These are phyloP conservation scores for Colletotrichum orbiculare DNA, from an alignment of 2,329 filamentous ascomycete genomes.

Conservation along the genomic window DNA sequence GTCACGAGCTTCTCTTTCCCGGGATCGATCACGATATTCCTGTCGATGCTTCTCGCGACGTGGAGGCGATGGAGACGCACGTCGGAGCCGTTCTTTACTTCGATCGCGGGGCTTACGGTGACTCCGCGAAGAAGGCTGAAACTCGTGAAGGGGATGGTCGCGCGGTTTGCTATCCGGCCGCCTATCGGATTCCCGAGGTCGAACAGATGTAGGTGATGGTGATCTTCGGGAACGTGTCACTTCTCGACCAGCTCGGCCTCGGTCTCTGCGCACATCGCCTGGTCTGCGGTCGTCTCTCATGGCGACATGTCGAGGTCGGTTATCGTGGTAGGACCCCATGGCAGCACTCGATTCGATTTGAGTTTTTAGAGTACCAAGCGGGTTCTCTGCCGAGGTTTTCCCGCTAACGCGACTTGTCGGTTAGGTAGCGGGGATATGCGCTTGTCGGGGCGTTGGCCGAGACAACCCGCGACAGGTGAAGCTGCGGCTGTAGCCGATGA, in stretches of 20 bases:
- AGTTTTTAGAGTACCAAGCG: constrained; percentile 38
- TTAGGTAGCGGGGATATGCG: constrained; percentile 31
- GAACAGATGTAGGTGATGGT: constrained; percentile 44
- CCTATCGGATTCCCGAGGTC: constrained; percentile 43
- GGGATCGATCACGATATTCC: constrained; percentile 27
- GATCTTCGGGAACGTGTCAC: constrained; percentile 47
- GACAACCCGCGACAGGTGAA: not conserved
- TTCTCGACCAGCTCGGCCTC: constrained; percentile 53
- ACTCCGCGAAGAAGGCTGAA: constrained; percentile 33
- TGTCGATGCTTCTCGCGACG: constrained; percentile 33
- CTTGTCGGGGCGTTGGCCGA: constrained; percentile 25
- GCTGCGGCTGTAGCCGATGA: not conserved
- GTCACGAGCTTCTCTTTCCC: constrained; percentile 29
- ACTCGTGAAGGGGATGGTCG: constrained; percentile 32
- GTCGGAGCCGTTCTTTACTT: constrained; percentile 43
- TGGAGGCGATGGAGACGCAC: constrained; percentile 40
- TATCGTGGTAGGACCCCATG: constrained; percentile 34
- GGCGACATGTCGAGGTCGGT: constrained; percentile 49
- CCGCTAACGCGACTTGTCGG: constrained; percentile 34
- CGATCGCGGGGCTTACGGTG: constrained; percentile 32
- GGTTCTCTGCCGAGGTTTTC: constrained; percentile 35
- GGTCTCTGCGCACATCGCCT: constrained; percentile 53
- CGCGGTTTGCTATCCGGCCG: constrained; percentile 33
- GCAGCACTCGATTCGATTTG: constrained; percentile 33
- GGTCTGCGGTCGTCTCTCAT: constrained; percentile 55